Base-by-base conservation (phyloP, 495 filamentous ascomycete species). In the Oidiodendron maius region DNA sequence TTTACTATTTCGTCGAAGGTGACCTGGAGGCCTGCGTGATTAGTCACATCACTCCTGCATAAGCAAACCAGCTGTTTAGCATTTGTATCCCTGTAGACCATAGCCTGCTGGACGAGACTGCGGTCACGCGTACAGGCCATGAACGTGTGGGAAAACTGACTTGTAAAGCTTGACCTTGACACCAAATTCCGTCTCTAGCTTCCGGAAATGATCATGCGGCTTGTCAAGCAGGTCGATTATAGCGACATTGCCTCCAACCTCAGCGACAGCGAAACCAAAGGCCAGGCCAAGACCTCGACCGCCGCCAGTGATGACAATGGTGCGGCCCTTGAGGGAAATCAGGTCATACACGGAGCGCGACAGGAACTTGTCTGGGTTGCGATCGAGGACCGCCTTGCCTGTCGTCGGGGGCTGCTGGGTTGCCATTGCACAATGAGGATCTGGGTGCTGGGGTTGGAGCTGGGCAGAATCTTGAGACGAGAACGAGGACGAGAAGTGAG, bases 251-350 rank as follows among this genome's bases (percentile, higher is more conserved):
- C 71, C 74, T 35, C 74, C 74, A 50, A 69, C 68, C 61, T 77
- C 74, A 38, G 73, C 74, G 43, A 68, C 68, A 61, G 2, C 70
- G 67, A 1, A 64, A 64, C 36, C 73, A 69, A 47, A 23, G 9
- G 50, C 43, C 3, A 77, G 61, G 15, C 74, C 74, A 58, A 77
- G 71, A 18, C 74, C 74, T n/a, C 66, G 58, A 4, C 70, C 66
- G 10, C 71, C 72, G 26, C 74, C 74, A 0, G 74, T 76, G 41
- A 77, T 61, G 38, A 73, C 63, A 46, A 72, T 63, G 44, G 75
- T 71, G 53, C 70, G 71, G 53, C 69, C 70, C 52, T 71, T 71
- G 18, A 77, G 55, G 55, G 64, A 71, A 61, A 76, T 67, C 2
- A 53, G 36, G 22, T 45, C 28, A 3, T 24, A 18, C 9, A 52